Conservation (phyloP, 2,329 filamentous ascomycete genomes). For the Claviceps cyperi region DNA sequence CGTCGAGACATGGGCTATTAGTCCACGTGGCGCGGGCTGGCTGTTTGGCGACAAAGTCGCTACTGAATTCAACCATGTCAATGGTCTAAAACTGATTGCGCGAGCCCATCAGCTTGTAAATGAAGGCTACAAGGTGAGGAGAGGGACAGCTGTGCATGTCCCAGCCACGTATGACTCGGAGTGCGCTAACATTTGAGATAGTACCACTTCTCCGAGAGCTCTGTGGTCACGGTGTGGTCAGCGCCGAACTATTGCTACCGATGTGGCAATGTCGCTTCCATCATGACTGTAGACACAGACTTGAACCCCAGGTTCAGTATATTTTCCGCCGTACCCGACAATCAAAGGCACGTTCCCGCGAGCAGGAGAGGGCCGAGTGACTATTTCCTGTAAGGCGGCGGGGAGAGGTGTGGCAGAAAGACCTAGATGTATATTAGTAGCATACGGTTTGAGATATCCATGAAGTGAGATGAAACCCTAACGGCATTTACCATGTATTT, state of each 20-base stretch:
- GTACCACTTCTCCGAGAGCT: conserved; percentile 91
- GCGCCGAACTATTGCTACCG: conserved; percentile 92
- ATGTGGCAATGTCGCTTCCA: conserved; percentile 92
- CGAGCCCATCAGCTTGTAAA: conserved; percentile 97
- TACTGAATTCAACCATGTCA: conserved; percentile 93
- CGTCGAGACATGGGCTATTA: conserved; percentile 89
- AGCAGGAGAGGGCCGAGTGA: conserved; percentile 53
- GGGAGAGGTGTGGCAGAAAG: conserved; percentile 11
- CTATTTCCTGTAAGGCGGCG: conserved; percentile 46
- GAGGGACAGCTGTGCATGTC: background rate
- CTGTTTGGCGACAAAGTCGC: conserved; percentile 96
- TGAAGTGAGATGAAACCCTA: conserved; percentile 18
- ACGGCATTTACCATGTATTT: conserved; percentile 5
- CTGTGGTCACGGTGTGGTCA: conserved; percentile 95
- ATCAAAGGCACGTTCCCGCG: conserved; percentile 65
- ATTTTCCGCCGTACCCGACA: conserved; percentile 78
- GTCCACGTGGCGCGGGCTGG: conserved; percentile 90
- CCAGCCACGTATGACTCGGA: background rate
- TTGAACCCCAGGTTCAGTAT: conserved; percentile 85
- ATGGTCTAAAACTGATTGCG: conserved; percentile 87
- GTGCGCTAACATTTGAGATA: conserved; percentile 16
- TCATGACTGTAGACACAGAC: conserved; percentile 80
- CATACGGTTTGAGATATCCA: conserved; percentile 28
- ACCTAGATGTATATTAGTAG: conserved; percentile 28
- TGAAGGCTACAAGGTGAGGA: conserved; percentile 78